Conservation (phyloP, 163 green algal genomes). For the Scenedesmus sp. region DNA sequence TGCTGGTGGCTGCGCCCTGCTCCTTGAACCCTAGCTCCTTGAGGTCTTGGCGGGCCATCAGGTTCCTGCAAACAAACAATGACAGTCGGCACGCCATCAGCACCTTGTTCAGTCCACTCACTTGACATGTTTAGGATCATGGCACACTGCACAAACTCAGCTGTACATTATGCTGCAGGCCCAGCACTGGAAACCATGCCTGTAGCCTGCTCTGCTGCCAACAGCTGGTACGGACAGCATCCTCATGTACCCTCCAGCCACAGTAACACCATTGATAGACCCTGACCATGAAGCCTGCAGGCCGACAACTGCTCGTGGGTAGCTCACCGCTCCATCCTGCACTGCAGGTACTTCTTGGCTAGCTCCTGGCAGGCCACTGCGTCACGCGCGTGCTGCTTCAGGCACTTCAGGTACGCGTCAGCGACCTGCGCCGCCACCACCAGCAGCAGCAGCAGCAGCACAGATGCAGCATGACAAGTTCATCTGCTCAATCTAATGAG, state of each 20-base stretch:
- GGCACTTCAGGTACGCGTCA: conserved; percentile 80
- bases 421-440: conserved; percentile 49
- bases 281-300: too few species aligned
- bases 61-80: conserved; percentile 65
- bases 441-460: neutral
- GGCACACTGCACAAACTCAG: too few species aligned
- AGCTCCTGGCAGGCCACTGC: conserved; percentile 75
- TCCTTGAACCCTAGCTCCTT: conserved; percentile 80
- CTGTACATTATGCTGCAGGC: too few species aligned
- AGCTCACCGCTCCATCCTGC: conserved; percentile 86
- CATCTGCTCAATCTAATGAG: too few species aligned
- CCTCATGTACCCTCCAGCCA: too few species aligned
- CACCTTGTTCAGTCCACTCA: neutral
- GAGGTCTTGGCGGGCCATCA: conserved; percentile 88
- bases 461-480: neutral
- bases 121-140: too few species aligned
- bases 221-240: too few species aligned
- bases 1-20: conserved; percentile 26
- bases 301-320: neutral
- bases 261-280: too few species aligned
- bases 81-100: neutral
- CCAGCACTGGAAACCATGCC: too few species aligned
- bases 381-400: conserved; percentile 75
- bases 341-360: conserved; percentile 86
- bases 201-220: too few species aligned